A percentile compares a stretch with the other conserved stretches of the same genome.
phyloP scores from a whole-genome alignment of 2,329 filamentous ascomycete genomes.

The Remersonia thermophila region DNA sequence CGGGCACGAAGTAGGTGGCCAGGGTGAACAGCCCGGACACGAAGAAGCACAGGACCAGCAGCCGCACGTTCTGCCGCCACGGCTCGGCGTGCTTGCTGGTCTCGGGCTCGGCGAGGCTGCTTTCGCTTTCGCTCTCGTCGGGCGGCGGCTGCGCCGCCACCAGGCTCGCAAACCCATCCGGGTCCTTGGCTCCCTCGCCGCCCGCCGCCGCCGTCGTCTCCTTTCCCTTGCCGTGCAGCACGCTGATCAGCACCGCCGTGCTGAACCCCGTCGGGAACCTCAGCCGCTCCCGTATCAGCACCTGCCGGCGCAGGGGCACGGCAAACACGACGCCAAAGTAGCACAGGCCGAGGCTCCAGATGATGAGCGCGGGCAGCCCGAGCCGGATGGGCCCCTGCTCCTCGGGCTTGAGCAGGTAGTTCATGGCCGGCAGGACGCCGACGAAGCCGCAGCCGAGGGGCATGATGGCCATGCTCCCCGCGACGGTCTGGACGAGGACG shows the following conservation, averaged over 20 bases:
- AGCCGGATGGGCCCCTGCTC: constrained; percentile 69
- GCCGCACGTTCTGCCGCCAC: constrained; percentile 36
- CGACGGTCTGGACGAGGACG: constrained; percentile 90
- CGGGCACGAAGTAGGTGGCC: constrained; percentile 78
- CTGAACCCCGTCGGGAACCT: constrained; percentile 94
- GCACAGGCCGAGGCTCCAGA: constrained; percentile 88
- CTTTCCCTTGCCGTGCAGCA: constrained; percentile 57
- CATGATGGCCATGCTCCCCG: constrained; percentile 92
- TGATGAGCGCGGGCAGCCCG: constrained; percentile 57
- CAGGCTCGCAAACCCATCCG: constrained; percentile 20
- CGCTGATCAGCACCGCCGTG: constrained; percentile 83
- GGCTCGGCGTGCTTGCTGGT: constrained; percentile 22
- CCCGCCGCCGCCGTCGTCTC: constrained; percentile 3
- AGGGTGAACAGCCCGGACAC: constrained; percentile 60
- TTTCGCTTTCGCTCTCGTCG: constrained; percentile 8
- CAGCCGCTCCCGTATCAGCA: constrained; percentile 83
- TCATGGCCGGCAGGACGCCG: constrained; percentile 77
- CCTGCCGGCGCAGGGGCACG: constrained; percentile 72
- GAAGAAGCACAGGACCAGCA: constrained; percentile 45
- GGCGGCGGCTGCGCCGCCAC: constrained; percentile 12
- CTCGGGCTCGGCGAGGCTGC: constrained; percentile 17
- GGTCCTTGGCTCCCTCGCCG: constrained; percentile 4
- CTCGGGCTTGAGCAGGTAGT: constrained; percentile 64
- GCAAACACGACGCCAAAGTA: constrained; percentile 97
- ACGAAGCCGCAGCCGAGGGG: constrained; percentile 92